Conservation (phyloP, 352 stramenopile species). For the Pythium phragmitis region DNA sequence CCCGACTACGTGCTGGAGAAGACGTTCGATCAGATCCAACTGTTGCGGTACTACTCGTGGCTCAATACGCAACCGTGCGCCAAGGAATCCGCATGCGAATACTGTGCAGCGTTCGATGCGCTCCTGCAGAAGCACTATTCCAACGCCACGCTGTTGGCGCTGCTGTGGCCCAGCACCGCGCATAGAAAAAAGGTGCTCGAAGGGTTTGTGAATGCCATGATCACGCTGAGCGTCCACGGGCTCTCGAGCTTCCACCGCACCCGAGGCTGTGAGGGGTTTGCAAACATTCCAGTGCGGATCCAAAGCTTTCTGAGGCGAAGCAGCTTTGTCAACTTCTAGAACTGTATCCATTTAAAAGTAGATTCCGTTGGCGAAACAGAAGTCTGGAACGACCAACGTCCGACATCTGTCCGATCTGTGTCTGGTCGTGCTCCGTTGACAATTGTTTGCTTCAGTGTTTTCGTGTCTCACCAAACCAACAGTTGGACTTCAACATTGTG, state of each 20-base stretch:
- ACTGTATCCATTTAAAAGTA: neutral
- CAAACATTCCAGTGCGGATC: conserved; percentile 20
- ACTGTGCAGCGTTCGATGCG: conserved; percentile 42
- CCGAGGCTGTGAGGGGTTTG: conserved; percentile 18
- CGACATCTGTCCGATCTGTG: neutral
- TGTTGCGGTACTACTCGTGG: conserved; percentile 40
- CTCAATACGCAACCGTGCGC: conserved; percentile 30
- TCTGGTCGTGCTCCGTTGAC: conserved; percentile 8
- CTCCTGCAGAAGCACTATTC: conserved; percentile 43
- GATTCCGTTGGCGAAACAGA: too few relatives aligned
- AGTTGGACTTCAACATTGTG: conserved; percentile 16
- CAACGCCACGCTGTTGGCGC: conserved; percentile 32
- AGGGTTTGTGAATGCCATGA: conserved; percentile 22
- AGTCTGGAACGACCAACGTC: too few relatives aligned
- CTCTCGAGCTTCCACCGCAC: conserved; percentile 7
- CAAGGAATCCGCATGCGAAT: conserved; percentile 32
- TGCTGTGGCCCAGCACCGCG: conserved; percentile 12
- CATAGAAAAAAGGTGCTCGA: conserved; percentile 14
- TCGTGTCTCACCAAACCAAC: neutral
- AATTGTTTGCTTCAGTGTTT: neutral
- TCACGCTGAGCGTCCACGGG: conserved; percentile 11
- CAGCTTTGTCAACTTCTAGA: neutral
- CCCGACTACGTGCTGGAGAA: conserved; percentile 45
- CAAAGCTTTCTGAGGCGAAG: conserved; percentile 7
- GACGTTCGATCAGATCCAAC: conserved; percentile 37